A percentile compares a stretch with the other conserved stretches of the same genome.
Evolutionary conservation across 306 rosid species (phyloP).

Genomic region (Ammopiptanthus mongolicus): DNA sequence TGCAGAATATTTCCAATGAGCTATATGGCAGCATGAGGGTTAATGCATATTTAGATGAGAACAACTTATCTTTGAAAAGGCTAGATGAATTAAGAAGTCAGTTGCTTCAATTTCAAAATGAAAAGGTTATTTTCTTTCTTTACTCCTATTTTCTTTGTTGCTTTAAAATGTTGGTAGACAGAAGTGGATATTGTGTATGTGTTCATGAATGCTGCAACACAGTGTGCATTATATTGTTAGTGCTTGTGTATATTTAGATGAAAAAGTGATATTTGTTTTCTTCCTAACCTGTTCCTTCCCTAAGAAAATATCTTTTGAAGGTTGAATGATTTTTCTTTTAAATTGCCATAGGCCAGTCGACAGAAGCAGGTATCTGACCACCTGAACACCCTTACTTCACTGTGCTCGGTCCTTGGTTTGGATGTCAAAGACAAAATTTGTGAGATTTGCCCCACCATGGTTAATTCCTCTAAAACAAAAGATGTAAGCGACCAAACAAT

Average conservation of each 20-base stretch:
- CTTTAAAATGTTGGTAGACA: neutral
- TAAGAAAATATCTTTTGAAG: neutral
- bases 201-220: neutral
- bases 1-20: constrained; percentile 47
- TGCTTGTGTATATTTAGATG: neutral
- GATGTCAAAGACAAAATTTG: constrained; percentile 22
- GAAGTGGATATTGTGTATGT: neutral
- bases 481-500: constrained; percentile 47
- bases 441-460: constrained; percentile 38
- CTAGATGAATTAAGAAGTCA: constrained; percentile 41
- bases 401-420: constrained; percentile 36
- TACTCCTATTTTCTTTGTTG: neutral
- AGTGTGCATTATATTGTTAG: neutral
- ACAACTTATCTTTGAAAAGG: constrained; percentile 48
- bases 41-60: constrained; percentile 40
- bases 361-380: constrained; percentile 43
- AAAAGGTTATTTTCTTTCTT: constrained; percentile 48
- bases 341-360: constrained; percentile 41
- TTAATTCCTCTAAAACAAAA: constrained; percentile 14
- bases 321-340: neutral
- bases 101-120: constrained; percentile 42
- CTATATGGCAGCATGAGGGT: constrained; percentile 29
- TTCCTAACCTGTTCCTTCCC: neutral
- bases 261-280: neutral
- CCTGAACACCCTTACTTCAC: constrained; percentile 25